Evolutionary conservation across 1,284 basidiomycete genomes (phyloP).

Genomic region (Xerocomus minutiporus): DNA sequence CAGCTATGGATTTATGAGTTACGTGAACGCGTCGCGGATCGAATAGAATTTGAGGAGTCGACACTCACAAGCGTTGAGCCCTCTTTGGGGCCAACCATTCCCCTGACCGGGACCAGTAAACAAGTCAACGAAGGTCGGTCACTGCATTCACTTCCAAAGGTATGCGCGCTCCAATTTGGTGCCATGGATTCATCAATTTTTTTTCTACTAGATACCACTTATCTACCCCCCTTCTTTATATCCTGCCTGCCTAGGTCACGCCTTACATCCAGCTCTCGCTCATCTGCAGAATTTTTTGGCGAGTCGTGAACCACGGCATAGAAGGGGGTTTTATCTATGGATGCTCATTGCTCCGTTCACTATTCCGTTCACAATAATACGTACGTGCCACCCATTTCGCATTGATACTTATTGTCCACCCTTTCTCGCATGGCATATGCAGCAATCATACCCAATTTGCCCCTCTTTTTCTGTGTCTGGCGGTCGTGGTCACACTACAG

Average conservation of each 20-base stretch:
- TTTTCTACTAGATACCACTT: conserved; percentile 52
- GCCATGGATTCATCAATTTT: neutral
- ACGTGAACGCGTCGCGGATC: conserved; percentile 64
- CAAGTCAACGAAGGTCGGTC: conserved; percentile 14
- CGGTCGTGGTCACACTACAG: conserved; percentile 77
- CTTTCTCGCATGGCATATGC: neutral
- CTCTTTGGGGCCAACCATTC: conserved; percentile 52
- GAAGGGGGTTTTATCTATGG: conserved; percentile 62
- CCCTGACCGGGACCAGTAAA: conserved; percentile 17
- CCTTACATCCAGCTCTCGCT: conserved; percentile 38
- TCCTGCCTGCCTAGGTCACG: conserved; percentile 16
- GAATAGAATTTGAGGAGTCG: conserved; percentile 73
- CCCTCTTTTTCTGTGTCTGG: conserved; percentile 82
- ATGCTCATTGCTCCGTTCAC: conserved; percentile 62
- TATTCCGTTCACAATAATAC: conserved; percentile 67
- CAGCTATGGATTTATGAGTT: conserved; percentile 56
- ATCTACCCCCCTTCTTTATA: conserved; percentile 60
- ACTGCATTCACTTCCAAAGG: conserved; percentile 3
- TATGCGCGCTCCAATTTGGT: neutral
- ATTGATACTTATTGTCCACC: conserved; percentile 1
- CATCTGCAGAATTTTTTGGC: conserved; percentile 51
- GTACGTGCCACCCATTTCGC: conserved; percentile 41
- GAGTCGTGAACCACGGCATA: conserved; percentile 58
- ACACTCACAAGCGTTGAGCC: conserved; percentile 67
- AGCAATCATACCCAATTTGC: conserved; percentile 79